Conservation (phyloP, 2,329 filamentous ascomycete genomes). For the Camptophora hylomeconis region DNA sequence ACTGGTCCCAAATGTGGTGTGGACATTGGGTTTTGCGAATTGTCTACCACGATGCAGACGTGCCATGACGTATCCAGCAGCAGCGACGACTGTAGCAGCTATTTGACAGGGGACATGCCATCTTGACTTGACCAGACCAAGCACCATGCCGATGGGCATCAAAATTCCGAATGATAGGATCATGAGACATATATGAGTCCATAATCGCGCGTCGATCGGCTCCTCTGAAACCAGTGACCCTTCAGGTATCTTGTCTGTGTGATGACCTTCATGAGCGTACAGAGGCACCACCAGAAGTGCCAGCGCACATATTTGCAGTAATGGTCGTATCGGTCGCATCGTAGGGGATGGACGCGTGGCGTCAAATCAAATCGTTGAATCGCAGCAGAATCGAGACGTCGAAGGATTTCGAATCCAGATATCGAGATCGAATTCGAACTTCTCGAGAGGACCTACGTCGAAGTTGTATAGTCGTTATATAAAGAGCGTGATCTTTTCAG, state of each 20-base stretch:
- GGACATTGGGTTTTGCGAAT: slow-evolving; percentile 62
- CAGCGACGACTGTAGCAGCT: slow-evolving; percentile 58
- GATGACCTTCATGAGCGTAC: slow-evolving; percentile 42
- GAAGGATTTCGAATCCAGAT: too few species aligned
- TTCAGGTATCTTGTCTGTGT: slow-evolving; percentile 49
- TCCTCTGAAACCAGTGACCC: slow-evolving; percentile 58
- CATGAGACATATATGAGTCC: slow-evolving; percentile 87
- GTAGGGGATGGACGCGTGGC: too few species aligned
- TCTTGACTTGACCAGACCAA: slow-evolving; percentile 77
- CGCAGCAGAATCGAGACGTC: too few species aligned
- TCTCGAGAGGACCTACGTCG: too few species aligned
- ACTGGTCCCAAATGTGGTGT: slow-evolving; percentile 65
- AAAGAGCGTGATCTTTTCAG: too few species aligned
- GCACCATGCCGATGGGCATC: slow-evolving; percentile 88
- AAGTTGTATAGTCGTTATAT: too few species aligned
- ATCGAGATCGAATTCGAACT: too few species aligned
- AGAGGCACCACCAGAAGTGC: too few species aligned
- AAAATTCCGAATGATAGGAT: slow-evolving; percentile 78
- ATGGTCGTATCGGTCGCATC: too few species aligned
- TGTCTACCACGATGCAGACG: slow-evolving; percentile 82
- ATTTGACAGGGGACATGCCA: slow-evolving; percentile 91
- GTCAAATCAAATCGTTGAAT: too few species aligned
- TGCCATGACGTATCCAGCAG: slow-evolving; percentile 80
- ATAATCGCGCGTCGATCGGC: slow-evolving; percentile 73
- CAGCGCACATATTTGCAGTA: too few species aligned